Evolutionary conservation across 129 eudicot genomes (phyloP).

Genomic region (Apium graveolens): DNA sequence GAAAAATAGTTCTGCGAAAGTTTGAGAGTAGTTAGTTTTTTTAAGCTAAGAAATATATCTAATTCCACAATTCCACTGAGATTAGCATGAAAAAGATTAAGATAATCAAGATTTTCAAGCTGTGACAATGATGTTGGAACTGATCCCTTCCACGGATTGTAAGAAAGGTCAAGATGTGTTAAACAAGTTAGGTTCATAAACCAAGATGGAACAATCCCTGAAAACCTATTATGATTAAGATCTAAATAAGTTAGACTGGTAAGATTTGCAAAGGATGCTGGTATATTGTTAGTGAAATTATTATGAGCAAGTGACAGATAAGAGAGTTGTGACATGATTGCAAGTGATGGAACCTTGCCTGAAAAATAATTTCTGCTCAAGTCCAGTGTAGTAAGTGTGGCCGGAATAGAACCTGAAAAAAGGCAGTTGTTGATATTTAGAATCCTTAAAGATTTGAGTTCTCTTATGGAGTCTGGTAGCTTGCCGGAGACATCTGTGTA

Average conservation of each 20-base stretch:
- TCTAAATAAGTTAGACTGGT: background rate
- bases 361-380: background rate
- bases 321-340: too few relatives aligned
- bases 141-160: slow-evolving; percentile 15
- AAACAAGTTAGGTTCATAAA: slow-evolving; percentile 18
- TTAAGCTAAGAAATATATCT: background rate
- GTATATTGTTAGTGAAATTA: background rate
- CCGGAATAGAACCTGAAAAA: too few relatives aligned
- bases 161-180: background rate
- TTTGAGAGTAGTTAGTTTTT: background rate
- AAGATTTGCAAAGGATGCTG: background rate
- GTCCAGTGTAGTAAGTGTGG: background rate
- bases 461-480: too few relatives aligned
- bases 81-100: background rate
- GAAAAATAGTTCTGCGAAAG: background rate
- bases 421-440: too few relatives aligned
- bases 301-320: too few relatives aligned
- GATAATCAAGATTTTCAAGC: background rate
- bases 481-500: too few relatives aligned
- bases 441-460: too few relatives aligned
- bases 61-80: background rate
- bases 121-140: slow-evolving; percentile 9
- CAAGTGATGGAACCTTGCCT: too few relatives aligned
- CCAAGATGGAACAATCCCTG: slow-evolving; percentile 15
- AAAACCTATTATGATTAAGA: background rate